These are phyloP conservation scores for Rhododendron vialii DNA, from an alignment of 148 eudicot species.

Conservation along the genomic window DNA sequence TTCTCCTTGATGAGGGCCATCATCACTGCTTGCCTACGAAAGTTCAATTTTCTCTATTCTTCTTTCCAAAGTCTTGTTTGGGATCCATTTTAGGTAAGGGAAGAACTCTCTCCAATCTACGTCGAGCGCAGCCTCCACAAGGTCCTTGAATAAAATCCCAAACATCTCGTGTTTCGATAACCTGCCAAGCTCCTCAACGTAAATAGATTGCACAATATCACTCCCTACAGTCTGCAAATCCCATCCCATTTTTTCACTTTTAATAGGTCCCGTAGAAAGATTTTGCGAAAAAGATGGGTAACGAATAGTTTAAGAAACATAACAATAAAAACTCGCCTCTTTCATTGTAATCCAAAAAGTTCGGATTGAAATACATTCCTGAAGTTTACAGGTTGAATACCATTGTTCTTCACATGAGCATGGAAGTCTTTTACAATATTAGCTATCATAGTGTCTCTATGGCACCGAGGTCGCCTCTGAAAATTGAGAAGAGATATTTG, in stretches of 20 bases:
- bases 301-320: background rate
- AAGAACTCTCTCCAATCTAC: constrained; percentile 98
- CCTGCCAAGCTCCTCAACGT: constrained; percentile 55
- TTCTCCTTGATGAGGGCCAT: constrained; percentile 59
- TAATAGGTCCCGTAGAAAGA: background rate
- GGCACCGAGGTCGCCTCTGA: constrained; percentile 52
- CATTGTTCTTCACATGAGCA: constrained; percentile 28
- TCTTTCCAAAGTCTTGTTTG: constrained; percentile 56
- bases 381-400: constrained; percentile 48
- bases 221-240: constrained; percentile 56
- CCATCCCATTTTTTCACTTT: background rate
- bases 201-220: constrained; percentile 43
- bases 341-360: constrained; percentile 51
- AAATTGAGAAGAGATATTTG: background rate
- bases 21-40: constrained; percentile 67
- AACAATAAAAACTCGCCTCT: background rate
- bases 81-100: constrained; percentile 82
- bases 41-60: constrained; percentile 38
- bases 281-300: background rate
- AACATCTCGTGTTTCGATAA: constrained; percentile 57
- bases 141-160: constrained; percentile 55
- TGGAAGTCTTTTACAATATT: constrained; percentile 32
- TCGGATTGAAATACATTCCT: constrained; percentile 59
- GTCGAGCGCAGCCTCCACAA: constrained; percentile 80
- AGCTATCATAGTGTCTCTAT: constrained; percentile 53